A percentile compares a stretch with the other conserved stretches of the same genome.
phyloP scores from a whole-genome alignment of 2,329 filamentous ascomycete genomes.

The Epichloe gansuensis region DNA sequence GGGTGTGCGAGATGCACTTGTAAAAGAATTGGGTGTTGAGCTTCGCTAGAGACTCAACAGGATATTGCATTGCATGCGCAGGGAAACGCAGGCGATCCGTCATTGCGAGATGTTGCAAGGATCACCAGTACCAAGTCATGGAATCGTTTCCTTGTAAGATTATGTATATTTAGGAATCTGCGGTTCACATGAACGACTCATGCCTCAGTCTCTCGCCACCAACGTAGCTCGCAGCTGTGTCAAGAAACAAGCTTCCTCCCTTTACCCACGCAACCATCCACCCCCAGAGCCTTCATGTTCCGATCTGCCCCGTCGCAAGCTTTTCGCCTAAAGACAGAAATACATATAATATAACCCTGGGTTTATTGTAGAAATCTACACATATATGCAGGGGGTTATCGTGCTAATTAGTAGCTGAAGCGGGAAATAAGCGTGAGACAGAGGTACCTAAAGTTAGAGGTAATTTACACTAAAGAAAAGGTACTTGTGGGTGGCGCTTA shows the following conservation, averaged over 20 bases:
- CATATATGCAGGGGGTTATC: too few relatives aligned
- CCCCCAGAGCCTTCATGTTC: slow-evolving; percentile 20
- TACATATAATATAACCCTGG: too few relatives aligned
- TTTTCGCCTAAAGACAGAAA: slow-evolving; percentile 17
- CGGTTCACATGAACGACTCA: slow-evolving; percentile 12
- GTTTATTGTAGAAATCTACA: too few relatives aligned
- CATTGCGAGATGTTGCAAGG: background rate
- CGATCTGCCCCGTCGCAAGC: slow-evolving; percentile 20
- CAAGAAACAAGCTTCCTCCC: slow-evolving; percentile 19
- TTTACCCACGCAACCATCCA: slow-evolving; percentile 21
- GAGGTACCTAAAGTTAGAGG: too few relatives aligned
- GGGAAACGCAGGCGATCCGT: background rate
- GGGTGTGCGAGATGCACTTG: slow-evolving; percentile 50
- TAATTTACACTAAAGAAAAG: too few relatives aligned
- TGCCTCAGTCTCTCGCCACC: slow-evolving; percentile 17
- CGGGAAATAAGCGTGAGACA: too few relatives aligned
- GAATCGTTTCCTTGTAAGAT: background rate
- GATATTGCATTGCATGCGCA: background rate
- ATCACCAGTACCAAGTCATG: background rate
- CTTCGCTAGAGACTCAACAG: slow-evolving; percentile 15
- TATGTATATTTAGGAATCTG: background rate
- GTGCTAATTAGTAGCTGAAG: too few relatives aligned
- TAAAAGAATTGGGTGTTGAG: slow-evolving; percentile 64
- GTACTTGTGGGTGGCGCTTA: too few relatives aligned
- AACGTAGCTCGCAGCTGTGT: slow-evolving; percentile 18